phyloP scores from a whole-genome alignment of 129 eudicot species.

The sunflower (Helianthus annuus) region DNA sequence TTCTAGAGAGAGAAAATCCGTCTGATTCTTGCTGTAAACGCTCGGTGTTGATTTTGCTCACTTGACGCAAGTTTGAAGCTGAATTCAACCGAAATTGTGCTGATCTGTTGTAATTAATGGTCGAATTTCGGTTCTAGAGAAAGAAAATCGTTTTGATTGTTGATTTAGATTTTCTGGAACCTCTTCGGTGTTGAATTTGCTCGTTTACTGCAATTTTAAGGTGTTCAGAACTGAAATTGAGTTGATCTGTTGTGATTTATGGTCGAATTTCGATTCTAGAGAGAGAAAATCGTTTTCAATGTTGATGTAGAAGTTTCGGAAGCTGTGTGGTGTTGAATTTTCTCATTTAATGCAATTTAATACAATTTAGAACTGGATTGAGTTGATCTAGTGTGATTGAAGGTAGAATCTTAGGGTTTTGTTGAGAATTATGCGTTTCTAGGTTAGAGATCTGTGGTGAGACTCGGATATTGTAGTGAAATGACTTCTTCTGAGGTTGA shows the following conservation, averaged over 20 bases:
- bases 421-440: constrained; percentile 23
- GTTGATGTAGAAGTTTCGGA: constrained; percentile 31
- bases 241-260: constrained; percentile 22
- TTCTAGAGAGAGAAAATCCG: constrained; percentile 32
- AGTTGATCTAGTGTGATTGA: constrained; percentile 21
- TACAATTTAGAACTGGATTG: constrained; percentile 2
- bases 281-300: constrained; percentile 28
- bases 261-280: constrained; percentile 9
- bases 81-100: background rate
- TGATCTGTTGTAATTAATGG: background rate
- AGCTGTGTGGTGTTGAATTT: constrained; percentile 7
- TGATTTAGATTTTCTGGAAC: constrained; percentile 29
- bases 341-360: constrained; percentile 5
- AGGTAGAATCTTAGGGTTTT: constrained; percentile 15
- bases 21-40: constrained; percentile 25
- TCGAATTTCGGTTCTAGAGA: constrained; percentile 21
- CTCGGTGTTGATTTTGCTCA: constrained; percentile 23
- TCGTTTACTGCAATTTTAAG: constrained; percentile 3
- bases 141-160: constrained; percentile 21
- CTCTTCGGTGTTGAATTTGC: constrained; percentile 2
- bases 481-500: constrained; percentile 69
- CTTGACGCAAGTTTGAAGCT: background rate
- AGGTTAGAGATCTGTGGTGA: constrained; percentile 77
- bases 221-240: background rate
- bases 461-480: constrained; percentile 25